Evolutionary conservation across 768 basidiomycete genomes (phyloP).

Genomic region (Suillus cothurnatus): DNA sequence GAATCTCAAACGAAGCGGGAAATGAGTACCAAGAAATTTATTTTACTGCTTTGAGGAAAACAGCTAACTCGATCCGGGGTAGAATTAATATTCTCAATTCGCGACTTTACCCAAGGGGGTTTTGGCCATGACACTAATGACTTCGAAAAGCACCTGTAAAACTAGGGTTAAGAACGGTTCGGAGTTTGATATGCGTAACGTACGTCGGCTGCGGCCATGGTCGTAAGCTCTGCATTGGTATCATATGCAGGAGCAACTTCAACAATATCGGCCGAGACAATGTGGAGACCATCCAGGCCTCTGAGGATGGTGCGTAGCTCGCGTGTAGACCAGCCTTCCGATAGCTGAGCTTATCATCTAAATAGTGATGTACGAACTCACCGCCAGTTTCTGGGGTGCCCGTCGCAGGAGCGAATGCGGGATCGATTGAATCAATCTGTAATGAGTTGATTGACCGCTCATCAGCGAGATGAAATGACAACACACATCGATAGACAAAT

Average conservation of each 20-base stretch:
- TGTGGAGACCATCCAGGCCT: conserved; percentile 72
- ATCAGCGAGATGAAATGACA: conserved; percentile 9
- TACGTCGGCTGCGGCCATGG: conserved; percentile 64
- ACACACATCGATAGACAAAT: conserved; percentile 76
- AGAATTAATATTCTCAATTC: conserved; percentile 14
- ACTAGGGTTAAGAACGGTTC: conserved; percentile 14
- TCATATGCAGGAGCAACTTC: conserved; percentile 87
- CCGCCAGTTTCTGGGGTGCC: conserved; percentile 86
- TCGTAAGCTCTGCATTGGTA: conserved; percentile 61
- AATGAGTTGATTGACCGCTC: conserved; percentile 1
- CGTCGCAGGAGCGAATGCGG: conserved; percentile 80
- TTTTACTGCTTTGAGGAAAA: background rate
- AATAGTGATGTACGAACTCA: conserved; percentile 12
- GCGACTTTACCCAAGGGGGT: conserved; percentile 67
- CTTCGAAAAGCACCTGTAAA: conserved; percentile 68
- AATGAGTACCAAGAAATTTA: background rate
- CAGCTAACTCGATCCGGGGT: background rate
- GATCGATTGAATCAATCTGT: conserved; percentile 80
- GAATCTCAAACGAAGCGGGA: background rate
- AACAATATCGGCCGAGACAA: conserved; percentile 83
- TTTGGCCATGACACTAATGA: conserved; percentile 78
- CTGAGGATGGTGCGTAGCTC: conserved; percentile 77
- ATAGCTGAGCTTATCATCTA: conserved; percentile 10
- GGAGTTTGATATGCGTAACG: conserved; percentile 25
- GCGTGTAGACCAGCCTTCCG: conserved; percentile 68